These are phyloP conservation scores for Aspergillus ellipticus DNA, from an alignment of 495 filamentous ascomycete genomes.

Conservation along the genomic window DNA sequence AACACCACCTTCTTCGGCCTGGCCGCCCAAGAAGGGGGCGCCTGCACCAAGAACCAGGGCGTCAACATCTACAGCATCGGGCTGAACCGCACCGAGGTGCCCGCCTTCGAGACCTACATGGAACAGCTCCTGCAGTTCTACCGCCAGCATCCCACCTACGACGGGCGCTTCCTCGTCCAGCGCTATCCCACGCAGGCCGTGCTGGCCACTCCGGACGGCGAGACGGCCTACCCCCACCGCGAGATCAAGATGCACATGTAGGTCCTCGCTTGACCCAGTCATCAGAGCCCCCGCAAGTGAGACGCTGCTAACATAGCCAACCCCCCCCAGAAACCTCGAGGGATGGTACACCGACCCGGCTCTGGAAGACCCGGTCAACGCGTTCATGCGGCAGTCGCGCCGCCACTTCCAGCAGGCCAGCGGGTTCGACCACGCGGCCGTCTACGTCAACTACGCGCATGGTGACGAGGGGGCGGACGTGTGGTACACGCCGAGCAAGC, in stretches of 20 bases:
- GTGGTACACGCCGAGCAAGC: too few species aligned
- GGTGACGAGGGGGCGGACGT: conserved; percentile 46
- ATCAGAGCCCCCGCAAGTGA: too few species aligned
- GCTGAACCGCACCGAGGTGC: not conserved
- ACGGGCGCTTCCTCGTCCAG: not conserved
- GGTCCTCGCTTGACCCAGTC: too few species aligned
- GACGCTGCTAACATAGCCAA: not conserved
- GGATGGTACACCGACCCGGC: too few species aligned
- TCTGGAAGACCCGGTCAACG: not conserved
- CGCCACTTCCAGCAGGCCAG: not conserved
- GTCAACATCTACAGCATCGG: not conserved
- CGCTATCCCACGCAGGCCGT: not conserved
- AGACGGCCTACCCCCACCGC: conserved; percentile 2
- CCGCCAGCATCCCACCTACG: not conserved
- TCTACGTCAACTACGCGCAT: conserved; percentile 34
- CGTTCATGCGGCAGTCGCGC: not conserved
- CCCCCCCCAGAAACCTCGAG: not conserved
- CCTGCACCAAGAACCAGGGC: not conserved
- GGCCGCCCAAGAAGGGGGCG: too few species aligned
- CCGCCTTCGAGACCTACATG: not conserved
- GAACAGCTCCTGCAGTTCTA: not conserved
- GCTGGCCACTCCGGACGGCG: not conserved
- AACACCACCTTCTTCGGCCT: too few species aligned
- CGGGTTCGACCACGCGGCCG: not conserved
- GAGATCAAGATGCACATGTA: too few species aligned